Conservation (phyloP, 2,329 filamentous ascomycete species). For the Fusarium sp. region DNA sequence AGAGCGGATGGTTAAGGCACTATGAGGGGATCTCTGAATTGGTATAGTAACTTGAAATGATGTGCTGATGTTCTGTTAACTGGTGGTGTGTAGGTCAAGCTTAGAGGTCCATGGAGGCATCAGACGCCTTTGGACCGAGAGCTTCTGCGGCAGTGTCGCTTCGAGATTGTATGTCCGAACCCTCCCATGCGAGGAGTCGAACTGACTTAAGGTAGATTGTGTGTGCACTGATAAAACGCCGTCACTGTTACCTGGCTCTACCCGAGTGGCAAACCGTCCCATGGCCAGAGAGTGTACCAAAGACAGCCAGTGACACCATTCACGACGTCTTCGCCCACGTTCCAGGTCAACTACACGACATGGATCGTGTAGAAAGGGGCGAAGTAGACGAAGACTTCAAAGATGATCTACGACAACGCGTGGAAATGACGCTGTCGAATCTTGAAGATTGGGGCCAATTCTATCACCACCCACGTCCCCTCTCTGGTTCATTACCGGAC, state of each 20-base stretch:
- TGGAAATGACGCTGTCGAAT: neutral
- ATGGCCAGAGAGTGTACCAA: neutral
- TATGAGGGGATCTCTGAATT: conserved; percentile 20
- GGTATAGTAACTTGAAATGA: neutral
- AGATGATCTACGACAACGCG: neutral
- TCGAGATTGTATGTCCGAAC: conserved; percentile 9
- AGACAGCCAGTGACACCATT: conserved; percentile 9
- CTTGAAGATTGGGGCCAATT: conserved; percentile 19
- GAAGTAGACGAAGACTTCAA: neutral
- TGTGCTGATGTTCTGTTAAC: neutral
- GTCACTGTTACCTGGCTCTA: conserved; percentile 11
- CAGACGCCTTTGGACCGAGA: conserved; percentile 4
- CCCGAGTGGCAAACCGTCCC: conserved; percentile 10
- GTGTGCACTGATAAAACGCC: conserved; percentile 3
- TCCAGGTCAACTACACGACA: conserved; percentile 11
- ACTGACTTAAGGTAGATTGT: conserved; percentile 2
- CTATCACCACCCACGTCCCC: conserved; percentile 1
- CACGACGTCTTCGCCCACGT: conserved; percentile 21
- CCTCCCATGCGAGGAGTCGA: fast-evolving
- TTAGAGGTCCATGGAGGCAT: conserved; percentile 18
- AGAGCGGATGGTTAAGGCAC: conserved; percentile 17
- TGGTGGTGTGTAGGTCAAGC: neutral
- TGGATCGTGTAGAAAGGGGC: neutral
- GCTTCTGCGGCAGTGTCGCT: conserved; percentile 18
- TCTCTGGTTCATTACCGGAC: neutral